Evolutionary conservation across 164 flowering plant genomes (phyloP).

Genomic region (Tetrastigma voinierianum): DNA sequence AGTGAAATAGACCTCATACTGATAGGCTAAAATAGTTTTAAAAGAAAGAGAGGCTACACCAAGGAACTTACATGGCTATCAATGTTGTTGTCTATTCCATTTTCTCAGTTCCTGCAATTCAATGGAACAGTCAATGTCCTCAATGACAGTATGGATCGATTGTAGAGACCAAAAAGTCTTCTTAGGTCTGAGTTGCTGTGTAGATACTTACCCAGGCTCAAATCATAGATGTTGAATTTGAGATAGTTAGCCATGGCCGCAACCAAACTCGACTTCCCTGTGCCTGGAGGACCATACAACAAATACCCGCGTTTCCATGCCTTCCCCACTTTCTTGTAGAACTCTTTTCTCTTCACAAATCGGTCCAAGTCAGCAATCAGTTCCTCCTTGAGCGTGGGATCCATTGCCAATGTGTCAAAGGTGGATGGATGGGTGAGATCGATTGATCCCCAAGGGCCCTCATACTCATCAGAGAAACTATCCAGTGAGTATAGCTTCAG

Average conservation of each 20-base stretch:
- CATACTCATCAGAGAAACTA: neutral
- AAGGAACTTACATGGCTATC: constrained; percentile 12
- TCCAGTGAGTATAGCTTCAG: constrained; percentile 13
- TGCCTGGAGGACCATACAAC: too few species aligned
- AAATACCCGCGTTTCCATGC: constrained; percentile 26
- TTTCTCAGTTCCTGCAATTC: too few species aligned
- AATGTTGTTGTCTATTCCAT: neutral
- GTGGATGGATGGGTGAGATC: constrained; percentile 26
- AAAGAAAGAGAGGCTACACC: too few species aligned
- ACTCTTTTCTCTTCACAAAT: constrained; percentile 27
- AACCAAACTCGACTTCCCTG: constrained; percentile 25
- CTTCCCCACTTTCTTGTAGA: constrained; percentile 22
- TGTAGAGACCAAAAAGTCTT: constrained; percentile 4
- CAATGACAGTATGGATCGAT: too few species aligned
- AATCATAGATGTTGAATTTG: constrained; percentile 27
- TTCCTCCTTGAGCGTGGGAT: constrained; percentile 22
- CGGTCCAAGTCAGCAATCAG: constrained; percentile 34
- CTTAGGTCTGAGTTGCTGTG: constrained; percentile 11
- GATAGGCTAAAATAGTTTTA: too few species aligned
- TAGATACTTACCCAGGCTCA: constrained; percentile 14
- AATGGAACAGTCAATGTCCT: too few species aligned
- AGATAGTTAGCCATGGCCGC: too few species aligned
- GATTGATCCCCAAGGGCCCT: constrained; percentile 1
- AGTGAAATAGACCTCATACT: too few species aligned
- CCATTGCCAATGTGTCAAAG: constrained; percentile 40